Conservation (phyloP, 2,329 filamentous ascomycete genomes). For the Fusarium sp. region DNA sequence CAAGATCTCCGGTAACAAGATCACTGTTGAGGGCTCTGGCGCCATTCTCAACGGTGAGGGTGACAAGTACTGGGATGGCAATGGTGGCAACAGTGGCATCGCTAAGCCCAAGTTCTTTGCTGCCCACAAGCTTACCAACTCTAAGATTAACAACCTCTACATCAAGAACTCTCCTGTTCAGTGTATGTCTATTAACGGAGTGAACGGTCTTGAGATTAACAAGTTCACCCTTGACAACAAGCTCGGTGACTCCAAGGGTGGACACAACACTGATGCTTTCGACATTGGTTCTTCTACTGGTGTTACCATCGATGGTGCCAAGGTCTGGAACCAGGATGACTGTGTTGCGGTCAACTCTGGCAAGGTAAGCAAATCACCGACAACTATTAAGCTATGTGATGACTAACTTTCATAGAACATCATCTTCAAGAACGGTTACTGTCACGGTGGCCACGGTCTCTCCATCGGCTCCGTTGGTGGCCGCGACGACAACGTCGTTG, state of each 20-base stretch:
- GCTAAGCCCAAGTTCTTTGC: slow-evolving; percentile 43
- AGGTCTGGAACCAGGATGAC: slow-evolving; percentile 70
- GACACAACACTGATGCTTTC: slow-evolving; percentile 69
- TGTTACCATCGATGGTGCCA: slow-evolving; percentile 63
- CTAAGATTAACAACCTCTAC: slow-evolving; percentile 52
- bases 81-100: slow-evolving; percentile 32
- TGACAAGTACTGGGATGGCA: slow-evolving; percentile 40
- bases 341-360: slow-evolving; percentile 68
- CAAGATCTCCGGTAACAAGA: slow-evolving; percentile 33
- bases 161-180: slow-evolving; percentile 58
- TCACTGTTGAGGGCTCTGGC: slow-evolving; percentile 41
- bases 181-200: slow-evolving; percentile 53
- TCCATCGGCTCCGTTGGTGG: slow-evolving; percentile 59
- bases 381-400: accelerated
- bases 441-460: slow-evolving; percentile 57
- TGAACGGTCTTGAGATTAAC: slow-evolving; percentile 50
- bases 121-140: slow-evolving; percentile 42
- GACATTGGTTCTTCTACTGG: slow-evolving; percentile 63
- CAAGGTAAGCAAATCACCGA: slow-evolving; percentile 16
- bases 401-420: slow-evolving; percentile 49
- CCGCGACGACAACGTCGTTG: slow-evolving; percentile 63
- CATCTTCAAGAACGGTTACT: slow-evolving; percentile 57
- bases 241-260: slow-evolving; percentile 50
- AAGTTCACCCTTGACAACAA: slow-evolving; percentile 55
- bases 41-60: slow-evolving; percentile 37